Conservation (phyloP, 2,329 filamentous ascomycete species). For the Stromatinia cepivora region DNA sequence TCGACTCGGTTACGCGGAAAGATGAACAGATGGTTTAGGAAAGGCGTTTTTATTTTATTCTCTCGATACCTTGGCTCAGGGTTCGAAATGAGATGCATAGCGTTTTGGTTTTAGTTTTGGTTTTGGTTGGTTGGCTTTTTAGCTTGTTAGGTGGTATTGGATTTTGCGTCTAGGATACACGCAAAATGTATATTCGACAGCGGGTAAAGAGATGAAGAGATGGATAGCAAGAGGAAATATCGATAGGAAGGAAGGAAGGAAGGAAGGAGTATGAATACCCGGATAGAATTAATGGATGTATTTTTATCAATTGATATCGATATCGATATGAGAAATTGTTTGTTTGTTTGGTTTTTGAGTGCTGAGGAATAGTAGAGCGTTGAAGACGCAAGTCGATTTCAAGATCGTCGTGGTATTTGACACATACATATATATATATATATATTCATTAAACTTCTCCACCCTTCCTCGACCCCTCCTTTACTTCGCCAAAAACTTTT, state of each 20-base stretch:
- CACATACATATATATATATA: not conserved
- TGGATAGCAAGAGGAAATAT: not conserved
- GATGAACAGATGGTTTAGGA: not conserved
- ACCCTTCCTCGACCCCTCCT: not conserved
- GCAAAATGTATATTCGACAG: not conserved
- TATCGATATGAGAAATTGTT: too few species aligned
- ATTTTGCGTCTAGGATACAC: not conserved
- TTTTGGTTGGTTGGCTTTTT: not conserved
- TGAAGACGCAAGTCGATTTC: not conserved
- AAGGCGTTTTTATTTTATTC: not conserved
- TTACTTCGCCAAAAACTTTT: conserved; percentile 85
- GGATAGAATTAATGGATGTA: not conserved
- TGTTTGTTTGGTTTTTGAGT: too few species aligned
- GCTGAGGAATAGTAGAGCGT: too few species aligned
- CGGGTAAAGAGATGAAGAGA: not conserved
- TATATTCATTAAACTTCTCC: not conserved
- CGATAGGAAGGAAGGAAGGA: not conserved
- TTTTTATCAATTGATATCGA: too few species aligned
- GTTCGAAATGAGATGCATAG: not conserved
- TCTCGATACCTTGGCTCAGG: not conserved
- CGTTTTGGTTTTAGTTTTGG: not conserved
- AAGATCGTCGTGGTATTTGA: not conserved
- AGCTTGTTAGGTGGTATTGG: not conserved
- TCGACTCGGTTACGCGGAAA: not conserved
- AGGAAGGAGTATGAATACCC: not conserved